These are phyloP conservation scores for Rhododendron griersonianum DNA, from an alignment of 148 eudicot genomes.

Conservation along the genomic window DNA sequence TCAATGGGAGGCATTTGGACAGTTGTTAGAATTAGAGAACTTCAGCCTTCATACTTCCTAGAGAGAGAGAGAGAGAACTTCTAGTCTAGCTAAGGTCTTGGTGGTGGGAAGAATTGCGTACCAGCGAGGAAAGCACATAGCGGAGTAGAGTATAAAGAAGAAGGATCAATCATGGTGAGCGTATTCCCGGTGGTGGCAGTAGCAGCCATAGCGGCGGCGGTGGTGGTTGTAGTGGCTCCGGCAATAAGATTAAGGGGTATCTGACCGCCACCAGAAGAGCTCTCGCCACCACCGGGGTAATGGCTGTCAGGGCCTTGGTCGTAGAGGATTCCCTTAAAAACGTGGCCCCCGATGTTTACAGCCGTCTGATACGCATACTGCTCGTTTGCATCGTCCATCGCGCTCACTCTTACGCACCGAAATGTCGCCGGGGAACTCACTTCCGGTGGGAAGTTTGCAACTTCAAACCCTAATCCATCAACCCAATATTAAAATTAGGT, in stretches of 20 bases:
- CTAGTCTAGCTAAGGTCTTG: conserved; percentile 45
- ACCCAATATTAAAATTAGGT: background rate
- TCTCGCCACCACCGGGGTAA: conserved; percentile 38
- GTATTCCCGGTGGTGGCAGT: conserved; percentile 9
- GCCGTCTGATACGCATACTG: conserved; percentile 86
- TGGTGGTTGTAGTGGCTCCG: conserved; percentile 13
- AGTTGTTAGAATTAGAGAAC: background rate
- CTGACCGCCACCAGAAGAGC: conserved; percentile 36
- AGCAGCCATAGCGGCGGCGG: background rate
- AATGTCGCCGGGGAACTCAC: conserved; percentile 69
- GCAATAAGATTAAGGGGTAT: conserved; percentile 25
- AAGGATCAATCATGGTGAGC: conserved; percentile 32
- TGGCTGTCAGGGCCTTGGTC: conserved; percentile 69
- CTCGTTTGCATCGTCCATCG: conserved; percentile 68
- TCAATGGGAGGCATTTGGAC: background rate
- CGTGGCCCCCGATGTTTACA: conserved; percentile 79
- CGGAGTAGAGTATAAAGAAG: conserved; percentile 52
- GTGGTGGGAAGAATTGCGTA: conserved; percentile 93
- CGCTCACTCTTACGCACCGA: conserved; percentile 73
- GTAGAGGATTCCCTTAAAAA: conserved; percentile 91
- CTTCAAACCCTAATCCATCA: conserved; percentile 50
- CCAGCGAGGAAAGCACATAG: conserved; percentile 79
- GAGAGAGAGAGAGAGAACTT: background rate
- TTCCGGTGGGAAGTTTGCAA: conserved; percentile 70
- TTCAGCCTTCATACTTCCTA: background rate